Base-by-base conservation (phyloP, 2,329 filamentous ascomycete species). In the Sordariomycetes sp. region DNA sequence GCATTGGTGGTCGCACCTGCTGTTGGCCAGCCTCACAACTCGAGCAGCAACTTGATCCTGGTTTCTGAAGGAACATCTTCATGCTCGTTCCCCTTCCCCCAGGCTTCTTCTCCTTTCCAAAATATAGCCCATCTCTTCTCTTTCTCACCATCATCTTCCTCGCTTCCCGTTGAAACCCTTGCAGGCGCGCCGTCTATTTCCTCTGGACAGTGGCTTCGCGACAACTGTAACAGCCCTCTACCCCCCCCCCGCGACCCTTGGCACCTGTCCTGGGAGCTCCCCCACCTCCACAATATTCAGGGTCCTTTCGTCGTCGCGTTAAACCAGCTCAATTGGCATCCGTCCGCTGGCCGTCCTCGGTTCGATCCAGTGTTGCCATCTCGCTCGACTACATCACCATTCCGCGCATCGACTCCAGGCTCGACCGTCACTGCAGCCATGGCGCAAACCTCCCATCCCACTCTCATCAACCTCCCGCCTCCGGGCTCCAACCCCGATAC, bases 401-500 rank as follows among this genome's bases (percentile, higher is more conserved):
- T 25, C 23, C 14, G 4, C 14, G 23, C 11, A 25, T 14, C 4
- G 11, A 25, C n/a, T n/a, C n/a, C n/a, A n/a, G n/a, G n/a, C n/a
- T 25, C 23, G 14, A 8, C 25, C 8, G n/a, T 16, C 25, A 14
- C n/a, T 16, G n/a, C 25, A 39, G 40, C 34, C 36, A 63, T 63
- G 60, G 53, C 59, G 48, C 59, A 62, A 43, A 54, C 49, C 45
- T 54, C 54, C 34, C 59, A 60, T 44, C 81, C 80, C 16, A 88
- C 82, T 39, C 62, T 90, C 42, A 88, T 90, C 67, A 86, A 88
- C 55, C 72, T 94, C 39, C 86, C 86, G 29, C 84, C 85, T 41
- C 81, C 85, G 37, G 77, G 81, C 15, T 88, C 86, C 23, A 83
- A 86, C 42, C 81, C 85, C 35, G 82, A 86, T 43, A 94, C 87